These are phyloP conservation scores for Zygoascus sp. DNA, from an alignment of 1,139 yeast species.

Conservation along the genomic window DNA sequence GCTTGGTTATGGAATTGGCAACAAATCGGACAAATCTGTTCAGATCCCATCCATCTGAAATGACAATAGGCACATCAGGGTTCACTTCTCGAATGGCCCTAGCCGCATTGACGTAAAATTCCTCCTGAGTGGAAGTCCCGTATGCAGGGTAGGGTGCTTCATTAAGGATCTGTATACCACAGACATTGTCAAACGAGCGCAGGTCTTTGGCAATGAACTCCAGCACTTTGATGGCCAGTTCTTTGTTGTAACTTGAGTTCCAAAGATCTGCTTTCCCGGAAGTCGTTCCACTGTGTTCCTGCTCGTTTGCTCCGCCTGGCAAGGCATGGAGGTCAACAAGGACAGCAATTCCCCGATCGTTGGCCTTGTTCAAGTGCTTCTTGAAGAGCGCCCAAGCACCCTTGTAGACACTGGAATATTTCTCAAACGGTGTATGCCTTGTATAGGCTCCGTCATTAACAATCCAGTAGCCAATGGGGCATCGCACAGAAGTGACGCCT, in stretches of 20 bases:
- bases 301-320: slow-evolving; percentile 89
- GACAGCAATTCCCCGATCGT: slow-evolving; percentile 57
- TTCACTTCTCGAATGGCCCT: slow-evolving; percentile 56
- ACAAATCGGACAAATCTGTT: slow-evolving; percentile 74
- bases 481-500: slow-evolving; percentile 70
- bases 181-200: slow-evolving; percentile 55
- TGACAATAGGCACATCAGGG: slow-evolving; percentile 58
- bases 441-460: slow-evolving; percentile 60
- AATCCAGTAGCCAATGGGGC: slow-evolving; percentile 92
- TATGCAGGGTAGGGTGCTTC: slow-evolving; percentile 60
- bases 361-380: slow-evolving; percentile 53
- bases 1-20: slow-evolving; percentile 28
- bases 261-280: slow-evolving; percentile 61
- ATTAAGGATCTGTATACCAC: slow-evolving; percentile 80
- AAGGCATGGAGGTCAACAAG: slow-evolving; percentile 82
- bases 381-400: slow-evolving; percentile 67
- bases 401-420: slow-evolving; percentile 51
- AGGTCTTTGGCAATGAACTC: slow-evolving; percentile 62
- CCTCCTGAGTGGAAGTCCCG: slow-evolving; percentile 44
- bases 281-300: slow-evolving; percentile 75
- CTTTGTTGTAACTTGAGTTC: slow-evolving; percentile 44
- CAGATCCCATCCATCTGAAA: slow-evolving; percentile 95
- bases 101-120: slow-evolving; percentile 67
- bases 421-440: slow-evolving; percentile 57
- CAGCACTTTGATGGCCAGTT: slow-evolving; percentile 48